A percentile compares a stretch with the other conserved stretches of the same genome.
Evolutionary conservation across 2,329 filamentous ascomycete species (phyloP).

Genomic region (Ilyonectria robusta): DNA sequence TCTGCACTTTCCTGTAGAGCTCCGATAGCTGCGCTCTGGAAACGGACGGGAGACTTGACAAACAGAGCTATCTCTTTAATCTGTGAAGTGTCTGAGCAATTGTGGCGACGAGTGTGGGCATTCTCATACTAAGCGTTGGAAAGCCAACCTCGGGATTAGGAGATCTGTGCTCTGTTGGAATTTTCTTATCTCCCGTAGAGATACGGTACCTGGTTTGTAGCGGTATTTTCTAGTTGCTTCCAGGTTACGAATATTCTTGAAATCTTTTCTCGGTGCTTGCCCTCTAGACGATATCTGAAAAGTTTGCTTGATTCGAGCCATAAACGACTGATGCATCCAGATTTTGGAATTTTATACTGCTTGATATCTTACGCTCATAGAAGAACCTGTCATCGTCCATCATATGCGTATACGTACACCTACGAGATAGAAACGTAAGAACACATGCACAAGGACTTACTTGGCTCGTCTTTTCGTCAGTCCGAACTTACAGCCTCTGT

Average conservation of each 20-base stretch:
- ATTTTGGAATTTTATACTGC: background rate
- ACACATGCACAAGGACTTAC: background rate
- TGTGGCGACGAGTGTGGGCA: background rate
- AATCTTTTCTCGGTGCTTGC: background rate
- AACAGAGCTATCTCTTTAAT: background rate
- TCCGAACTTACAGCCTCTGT: background rate
- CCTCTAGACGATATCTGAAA: background rate
- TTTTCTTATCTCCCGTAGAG: background rate
- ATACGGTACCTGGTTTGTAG: background rate
- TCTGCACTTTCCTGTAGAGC: background rate
- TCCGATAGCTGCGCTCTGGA: background rate
- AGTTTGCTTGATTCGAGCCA: background rate
- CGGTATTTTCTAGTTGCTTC: background rate
- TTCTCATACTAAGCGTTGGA: background rate
- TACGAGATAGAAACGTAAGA: background rate
- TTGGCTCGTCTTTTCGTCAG: background rate
- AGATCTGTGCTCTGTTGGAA: background rate
- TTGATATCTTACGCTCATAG: background rate
- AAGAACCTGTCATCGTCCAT: background rate
- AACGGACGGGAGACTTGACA: background rate
- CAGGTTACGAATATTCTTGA: background rate
- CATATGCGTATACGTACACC: background rate
- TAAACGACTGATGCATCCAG: background rate
- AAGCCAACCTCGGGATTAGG: background rate
- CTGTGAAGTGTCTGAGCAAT: background rate